These are phyloP conservation scores for Rhizopogon sp. DNA, from an alignment of 768 basidiomycete genomes.

Conservation along the genomic window DNA sequence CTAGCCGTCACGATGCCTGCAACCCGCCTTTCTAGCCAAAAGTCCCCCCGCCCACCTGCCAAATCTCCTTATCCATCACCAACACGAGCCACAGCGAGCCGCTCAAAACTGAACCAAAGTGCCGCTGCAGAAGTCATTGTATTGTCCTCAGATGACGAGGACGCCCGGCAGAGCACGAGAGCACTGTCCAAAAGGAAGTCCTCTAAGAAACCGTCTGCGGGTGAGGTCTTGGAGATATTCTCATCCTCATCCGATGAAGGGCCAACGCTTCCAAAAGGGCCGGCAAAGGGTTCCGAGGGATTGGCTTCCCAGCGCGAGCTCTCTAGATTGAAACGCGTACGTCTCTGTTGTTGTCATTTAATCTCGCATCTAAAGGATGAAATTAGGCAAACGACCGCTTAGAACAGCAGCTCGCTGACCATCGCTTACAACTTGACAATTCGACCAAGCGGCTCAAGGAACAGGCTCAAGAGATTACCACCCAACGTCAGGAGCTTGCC, in stretches of 20 bases:
- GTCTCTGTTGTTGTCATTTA: constrained; percentile 1
- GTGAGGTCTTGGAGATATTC: constrained; percentile 51
- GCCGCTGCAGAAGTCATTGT: constrained; percentile 21
- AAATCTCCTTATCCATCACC: constrained; percentile 5
- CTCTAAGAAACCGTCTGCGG: constrained; percentile 10
- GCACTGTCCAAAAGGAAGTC: constrained; percentile 9
- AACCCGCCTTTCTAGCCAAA: constrained; percentile 24
- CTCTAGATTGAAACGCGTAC: constrained; percentile 39
- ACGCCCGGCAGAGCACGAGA: constrained; percentile 16
- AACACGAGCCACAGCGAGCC: constrained; percentile 1
- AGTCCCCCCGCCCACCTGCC: background rate
- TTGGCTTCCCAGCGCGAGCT: constrained; percentile 34
- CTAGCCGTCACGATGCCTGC: constrained; percentile 17
- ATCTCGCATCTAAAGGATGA: background rate
- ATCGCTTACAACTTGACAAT: constrained; percentile 14
- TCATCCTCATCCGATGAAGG: constrained; percentile 56
- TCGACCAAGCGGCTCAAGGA: constrained; percentile 10
- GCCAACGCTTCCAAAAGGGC: constrained; percentile 2
- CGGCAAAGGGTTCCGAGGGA: constrained; percentile 12
- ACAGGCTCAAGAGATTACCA: constrained; percentile 13
- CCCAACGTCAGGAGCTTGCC: constrained; percentile 1
- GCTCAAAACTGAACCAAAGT: constrained; percentile 9
- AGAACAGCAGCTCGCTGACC: constrained; percentile 1
- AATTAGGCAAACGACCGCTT: background rate
- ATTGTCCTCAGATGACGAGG: constrained; percentile 30